A percentile compares a stretch with the other conserved stretches of the same genome.
Evolutionary conservation across 1,284 basidiomycete species (phyloP).

Genomic region (Puccinia horiana): DNA sequence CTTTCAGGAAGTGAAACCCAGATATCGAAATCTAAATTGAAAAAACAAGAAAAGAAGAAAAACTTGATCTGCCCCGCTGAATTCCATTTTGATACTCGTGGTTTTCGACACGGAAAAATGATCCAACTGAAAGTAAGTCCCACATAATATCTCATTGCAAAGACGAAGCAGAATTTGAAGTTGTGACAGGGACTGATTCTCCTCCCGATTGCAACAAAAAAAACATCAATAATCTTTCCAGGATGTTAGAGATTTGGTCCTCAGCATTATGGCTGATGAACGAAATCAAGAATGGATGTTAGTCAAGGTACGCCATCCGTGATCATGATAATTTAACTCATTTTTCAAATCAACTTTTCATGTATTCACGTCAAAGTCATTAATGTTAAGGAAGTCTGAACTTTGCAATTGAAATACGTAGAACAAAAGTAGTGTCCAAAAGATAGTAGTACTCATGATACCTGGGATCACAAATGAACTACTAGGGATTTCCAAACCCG

Average conservation of each 20-base stretch:
- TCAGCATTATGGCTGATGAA: slow-evolving; percentile 78
- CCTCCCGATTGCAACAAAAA: background rate
- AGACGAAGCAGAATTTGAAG: slow-evolving; percentile 3
- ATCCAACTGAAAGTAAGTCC: slow-evolving; percentile 53
- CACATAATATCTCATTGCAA: background rate
- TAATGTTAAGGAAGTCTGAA: background rate
- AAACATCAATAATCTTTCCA: slow-evolving; percentile 56
- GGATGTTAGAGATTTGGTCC: slow-evolving; percentile 79
- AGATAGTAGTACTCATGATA: slow-evolving; percentile 74
- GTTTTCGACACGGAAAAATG: slow-evolving; percentile 54
- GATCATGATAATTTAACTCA: background rate
- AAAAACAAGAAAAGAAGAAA: slow-evolving; percentile 42
- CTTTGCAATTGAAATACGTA: slow-evolving; percentile 56
- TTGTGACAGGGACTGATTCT: background rate
- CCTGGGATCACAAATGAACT: slow-evolving; percentile 75
- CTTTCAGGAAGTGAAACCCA: background rate
- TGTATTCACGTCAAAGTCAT: background rate
- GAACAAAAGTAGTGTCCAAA: slow-evolving; percentile 72
- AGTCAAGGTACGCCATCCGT: slow-evolving; percentile 68
- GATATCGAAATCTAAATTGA: slow-evolving; percentile 50
- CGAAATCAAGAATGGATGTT: slow-evolving; percentile 78
- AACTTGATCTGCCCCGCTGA: slow-evolving; percentile 52
- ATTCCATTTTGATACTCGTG: slow-evolving; percentile 56
- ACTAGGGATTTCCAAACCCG: slow-evolving; percentile 67
- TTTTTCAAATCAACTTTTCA: background rate